Base-by-base conservation (phyloP, 2,329 filamentous ascomycete species). In the Monosporascus sp. region DNA sequence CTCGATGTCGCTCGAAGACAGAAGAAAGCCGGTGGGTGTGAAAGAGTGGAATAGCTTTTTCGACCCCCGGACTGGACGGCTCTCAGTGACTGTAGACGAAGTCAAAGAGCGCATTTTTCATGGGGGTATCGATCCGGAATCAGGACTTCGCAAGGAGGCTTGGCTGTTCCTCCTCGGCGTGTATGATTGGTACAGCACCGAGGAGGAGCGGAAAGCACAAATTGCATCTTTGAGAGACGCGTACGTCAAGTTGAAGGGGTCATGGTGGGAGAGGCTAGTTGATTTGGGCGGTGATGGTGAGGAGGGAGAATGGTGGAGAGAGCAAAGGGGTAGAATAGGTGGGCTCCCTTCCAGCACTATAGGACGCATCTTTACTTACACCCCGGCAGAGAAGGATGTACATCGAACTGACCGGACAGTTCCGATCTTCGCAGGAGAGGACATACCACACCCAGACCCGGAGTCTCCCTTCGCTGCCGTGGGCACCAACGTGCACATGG, bases 41-140 rank as follows among this genome's bases (percentile, higher is more conserved):
- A 81, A 88, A 57, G 94, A 99, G 69, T 99, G 94, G 94, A 84
- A 87, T n/a, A 80, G 77, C 1, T 97, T 90, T 67, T 97, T 99
- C 62, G 90, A 97, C 61, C 71, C 79, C 2, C 76, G 74, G 3
- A 88, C 84, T 0, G 94, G 94, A 0, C 79, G 85, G 44, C 72
- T 99, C 2, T 82, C 87, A 3, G 74, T 96, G 46, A 97, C 92
- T 0, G 78, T 86, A 3, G 90, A 97, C 60, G 94, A 99, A 68
- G 91, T 96, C 58, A 99, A 97, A 70, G 93, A 97, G 67, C 83
- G 94, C n/a, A 83, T 99, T 52, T 99, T 97, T 68, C 94, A 97
- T 65, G 94, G 94, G 27, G 94, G 94, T 0, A 76, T 99, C 1
- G 86, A 96, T 65, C 74, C 89, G 0, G 88, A 96, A 17, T 93